Evolutionary conservation across 148 eudicot genomes (phyloP).

Genomic region (Polygonum maritimum): DNA sequence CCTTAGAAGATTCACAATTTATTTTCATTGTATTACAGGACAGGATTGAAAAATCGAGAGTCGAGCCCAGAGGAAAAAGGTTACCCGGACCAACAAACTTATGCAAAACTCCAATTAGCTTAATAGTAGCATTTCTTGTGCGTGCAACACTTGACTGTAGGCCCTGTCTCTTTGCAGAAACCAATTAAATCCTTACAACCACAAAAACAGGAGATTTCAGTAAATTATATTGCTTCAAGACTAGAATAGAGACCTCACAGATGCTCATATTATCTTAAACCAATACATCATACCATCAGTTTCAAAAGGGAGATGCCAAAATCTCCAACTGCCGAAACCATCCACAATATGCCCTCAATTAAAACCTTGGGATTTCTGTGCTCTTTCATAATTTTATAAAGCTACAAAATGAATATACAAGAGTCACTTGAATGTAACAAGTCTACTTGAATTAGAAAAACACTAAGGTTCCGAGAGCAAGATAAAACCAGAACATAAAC

Average conservation of each 20-base stretch:
- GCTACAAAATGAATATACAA: slow-evolving; percentile 29
- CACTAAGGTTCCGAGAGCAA: slow-evolving; percentile 3
- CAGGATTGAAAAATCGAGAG: neutral
- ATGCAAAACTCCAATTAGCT: slow-evolving; percentile 83
- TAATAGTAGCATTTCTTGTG: slow-evolving; percentile 90
- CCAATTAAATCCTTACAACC: slow-evolving; percentile 76
- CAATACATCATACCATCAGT: slow-evolving; percentile 45
- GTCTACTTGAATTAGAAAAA: neutral
- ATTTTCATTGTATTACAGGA: neutral
- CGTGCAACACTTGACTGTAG: slow-evolving; percentile 96
- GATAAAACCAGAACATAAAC: neutral
- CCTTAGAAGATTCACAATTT: too few relatives aligned
- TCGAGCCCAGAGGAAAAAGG: neutral
- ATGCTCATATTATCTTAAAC: too few relatives aligned
- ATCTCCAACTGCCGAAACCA: slow-evolving; percentile 94
- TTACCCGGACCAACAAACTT: slow-evolving; percentile 97
- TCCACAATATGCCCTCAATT: slow-evolving; percentile 88
- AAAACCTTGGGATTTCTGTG: slow-evolving; percentile 99
- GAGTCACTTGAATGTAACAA: neutral
- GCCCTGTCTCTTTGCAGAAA: slow-evolving; percentile 97
- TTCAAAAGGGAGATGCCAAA: slow-evolving; percentile 84
- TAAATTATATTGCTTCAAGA: neutral
- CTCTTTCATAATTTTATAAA: slow-evolving; percentile 88
- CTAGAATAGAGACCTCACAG: neutral
- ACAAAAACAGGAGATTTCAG: slow-evolving; percentile 7